Evolutionary conservation across 495 filamentous ascomycete species (phyloP), one percentile per base, ranked within the genome.

Genomic region (Aspergillus indologenus): DNA sequence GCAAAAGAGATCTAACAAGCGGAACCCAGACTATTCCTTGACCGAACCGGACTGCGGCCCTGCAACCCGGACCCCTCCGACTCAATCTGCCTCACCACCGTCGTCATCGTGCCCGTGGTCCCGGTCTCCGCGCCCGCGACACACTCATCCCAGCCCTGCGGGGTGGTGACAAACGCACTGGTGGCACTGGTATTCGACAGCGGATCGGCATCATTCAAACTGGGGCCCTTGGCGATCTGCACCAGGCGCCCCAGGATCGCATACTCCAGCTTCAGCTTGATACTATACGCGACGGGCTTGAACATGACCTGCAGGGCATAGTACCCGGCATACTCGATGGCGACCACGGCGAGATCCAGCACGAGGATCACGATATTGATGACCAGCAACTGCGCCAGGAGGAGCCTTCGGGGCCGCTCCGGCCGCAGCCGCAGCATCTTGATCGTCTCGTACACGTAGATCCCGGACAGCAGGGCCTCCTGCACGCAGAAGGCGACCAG

Each of bases 191-290:
- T 7, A 14, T 40, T 18, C 40, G 53, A 45, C 15, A 15, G 17
- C 15, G 48, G 48, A 7, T 51, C 23, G 21, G 23, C 15, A 18
- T 31, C 23, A 19, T 51, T 12, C 15, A 19, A 6, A 31, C 48
- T 55, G n/a, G 42, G 20, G 1, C 68, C 51, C 65, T 63, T 26
- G 19, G 71, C 70, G 45, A 75, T 64, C 12, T 64, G 57, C 14
- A 83, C 74, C 26, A 83, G 61, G 21, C 73, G 71, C 17, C 80
- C 80, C 1, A 84, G 68, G 31, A 83, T 78, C 12, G 74, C 74
- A 60, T 81, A 83, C 67, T 84, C 81, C 9, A 84, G 67, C 46
- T 77, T 80, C 45, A 84, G 61, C 61, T 84, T 84, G 62, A 84
- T 71, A 20, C 80, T 77, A 58, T 84, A 84, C 0, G 72, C 74